Evolutionary conservation across 164 flowering plant genomes (phyloP), one percentile per base, ranked within the genome.

Genomic region (Liquidambar formosana): DNA sequence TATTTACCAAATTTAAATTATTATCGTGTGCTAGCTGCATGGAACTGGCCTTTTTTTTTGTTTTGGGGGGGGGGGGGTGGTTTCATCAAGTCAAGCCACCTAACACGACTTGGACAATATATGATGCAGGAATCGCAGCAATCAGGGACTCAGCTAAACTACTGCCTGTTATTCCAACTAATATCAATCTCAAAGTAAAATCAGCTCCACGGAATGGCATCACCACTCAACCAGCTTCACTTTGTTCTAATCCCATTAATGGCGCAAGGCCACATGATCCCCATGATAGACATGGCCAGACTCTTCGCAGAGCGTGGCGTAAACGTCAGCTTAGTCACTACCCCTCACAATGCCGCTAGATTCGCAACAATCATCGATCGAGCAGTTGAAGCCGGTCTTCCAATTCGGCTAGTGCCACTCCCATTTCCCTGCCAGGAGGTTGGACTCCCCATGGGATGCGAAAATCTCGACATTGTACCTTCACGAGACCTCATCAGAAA

Each of bases 261-360:
- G 71, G 59, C 66, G 15, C 72, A 65, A 53, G 67, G 76, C 68
- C 76, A 73, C 71, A 63, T 59, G 25, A 73, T 73, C 28, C 76
- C 76, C 5, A 21, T 57, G 52, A 49, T 57, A 16, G 72, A 73
- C 68, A 73, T 73, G 26, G 76, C 76, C 26, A 67, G 38, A 19
- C 48, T 49, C 8, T 46, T 73, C 11, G 63, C 76, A 9, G 22
- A 62, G 16, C 66, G 47, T 6, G 43, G 49, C 19, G 44, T 51
- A 5, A 69, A 12, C 25, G 72, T 62, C 22, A 69, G 66, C 65
- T n/a, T 69, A 2, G 27, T 69, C 47, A 22, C 25, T 8, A 69
- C 72, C 4, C 72, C 66, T 15, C 25, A 18, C 18, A 69, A 69
- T 28, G 66, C 58, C 3, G 3, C 8, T 0, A 41, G 66, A 10